Percentiles rank a stretch among this genome's conserved stretches.
phyloP scores from a whole-genome alignment of 148 eudicot genomes.

The Bassia scoparia region DNA sequence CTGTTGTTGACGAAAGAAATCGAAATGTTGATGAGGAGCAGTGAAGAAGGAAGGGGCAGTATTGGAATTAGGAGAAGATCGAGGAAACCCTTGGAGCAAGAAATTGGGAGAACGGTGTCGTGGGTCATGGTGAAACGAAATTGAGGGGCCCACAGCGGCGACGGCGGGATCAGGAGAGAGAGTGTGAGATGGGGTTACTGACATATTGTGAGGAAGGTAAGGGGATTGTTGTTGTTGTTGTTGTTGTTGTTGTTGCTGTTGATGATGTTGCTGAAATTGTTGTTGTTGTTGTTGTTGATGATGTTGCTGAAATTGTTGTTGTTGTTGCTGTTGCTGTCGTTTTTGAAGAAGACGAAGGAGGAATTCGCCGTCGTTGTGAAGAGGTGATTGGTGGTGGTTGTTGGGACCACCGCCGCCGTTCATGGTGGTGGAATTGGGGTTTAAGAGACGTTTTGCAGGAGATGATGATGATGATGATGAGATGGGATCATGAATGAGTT shows the following conservation, averaged over 20 bases:
- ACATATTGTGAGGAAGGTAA: slow-evolving; percentile 17
- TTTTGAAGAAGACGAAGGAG: slow-evolving; percentile 64
- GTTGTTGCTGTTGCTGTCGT: slow-evolving; percentile 25
- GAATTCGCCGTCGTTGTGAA: slow-evolving; percentile 49
- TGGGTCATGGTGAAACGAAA: slow-evolving; percentile 23
- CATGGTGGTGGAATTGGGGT: slow-evolving; percentile 19
- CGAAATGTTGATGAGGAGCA: slow-evolving; percentile 33
- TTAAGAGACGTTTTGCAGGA: not conserved
- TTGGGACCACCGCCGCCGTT: slow-evolving; percentile 25
- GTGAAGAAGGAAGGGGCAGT: slow-evolving; percentile 29
- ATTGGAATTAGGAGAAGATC: slow-evolving; percentile 27
- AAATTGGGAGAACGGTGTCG: slow-evolving; percentile 35
- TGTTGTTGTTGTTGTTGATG: slow-evolving; percentile 28
- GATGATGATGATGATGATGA: not conserved
- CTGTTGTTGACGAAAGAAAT: slow-evolving; percentile 23
- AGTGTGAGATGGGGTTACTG: slow-evolving; percentile 15
- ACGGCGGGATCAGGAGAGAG: slow-evolving; percentile 59
- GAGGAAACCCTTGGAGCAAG: slow-evolving; percentile 34
- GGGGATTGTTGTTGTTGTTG: slow-evolving; percentile 24
- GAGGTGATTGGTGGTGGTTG: slow-evolving; percentile 6
- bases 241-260: slow-evolving; percentile 30
- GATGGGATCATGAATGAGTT: slow-evolving; percentile 1
- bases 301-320: not conserved
- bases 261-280: slow-evolving; percentile 34
- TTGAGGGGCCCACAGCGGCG: slow-evolving; percentile 66